These are phyloP conservation scores for Claviceps spartinae DNA, from an alignment of 2,329 filamentous ascomycete species.

Conservation along the genomic window DNA sequence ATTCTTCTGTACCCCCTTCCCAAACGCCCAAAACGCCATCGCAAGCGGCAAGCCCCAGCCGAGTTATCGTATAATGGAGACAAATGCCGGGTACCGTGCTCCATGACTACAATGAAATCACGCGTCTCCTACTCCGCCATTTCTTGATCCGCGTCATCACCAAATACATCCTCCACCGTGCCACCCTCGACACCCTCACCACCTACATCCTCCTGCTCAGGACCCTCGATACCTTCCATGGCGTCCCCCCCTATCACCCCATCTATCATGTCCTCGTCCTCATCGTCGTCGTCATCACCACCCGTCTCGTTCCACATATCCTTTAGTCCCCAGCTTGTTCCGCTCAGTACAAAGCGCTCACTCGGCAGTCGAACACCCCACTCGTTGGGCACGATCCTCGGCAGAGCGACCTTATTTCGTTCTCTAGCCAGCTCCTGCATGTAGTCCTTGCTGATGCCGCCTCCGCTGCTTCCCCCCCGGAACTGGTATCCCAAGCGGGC, in stretches of 20 bases:
- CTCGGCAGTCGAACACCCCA: slow-evolving; percentile 55
- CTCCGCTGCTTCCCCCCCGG: slow-evolving; percentile 36
- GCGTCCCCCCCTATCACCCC: slow-evolving; percentile 22
- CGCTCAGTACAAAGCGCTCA: slow-evolving; percentile 55
- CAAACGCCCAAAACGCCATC: slow-evolving; percentile 8
- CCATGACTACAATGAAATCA: background rate
- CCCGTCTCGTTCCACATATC: slow-evolving; percentile 42
- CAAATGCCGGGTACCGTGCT: background rate
- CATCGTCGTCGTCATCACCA: slow-evolving; percentile 27
- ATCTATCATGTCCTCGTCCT: slow-evolving; percentile 28
- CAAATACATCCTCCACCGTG: slow-evolving; percentile 42
- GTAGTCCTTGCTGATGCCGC: slow-evolving; percentile 58
- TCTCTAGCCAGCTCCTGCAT: slow-evolving; percentile 61
- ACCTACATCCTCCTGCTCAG: slow-evolving; percentile 27
- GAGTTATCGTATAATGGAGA: background rate
- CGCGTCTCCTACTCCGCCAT: slow-evolving; percentile 32
- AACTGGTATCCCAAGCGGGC: slow-evolving; percentile 58
- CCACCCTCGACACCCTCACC: slow-evolving; percentile 36
- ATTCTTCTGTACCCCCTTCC: background rate
- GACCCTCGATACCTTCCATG: slow-evolving; percentile 34
- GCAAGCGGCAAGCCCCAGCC: background rate
- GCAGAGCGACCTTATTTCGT: slow-evolving; percentile 53
- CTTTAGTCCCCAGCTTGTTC: slow-evolving; percentile 49
- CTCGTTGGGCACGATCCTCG: slow-evolving; percentile 48
- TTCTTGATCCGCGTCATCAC: slow-evolving; percentile 41